Evolutionary conservation across 495 filamentous ascomycete species (phyloP).

Genomic region (Parathielavia appendiculata): DNA sequence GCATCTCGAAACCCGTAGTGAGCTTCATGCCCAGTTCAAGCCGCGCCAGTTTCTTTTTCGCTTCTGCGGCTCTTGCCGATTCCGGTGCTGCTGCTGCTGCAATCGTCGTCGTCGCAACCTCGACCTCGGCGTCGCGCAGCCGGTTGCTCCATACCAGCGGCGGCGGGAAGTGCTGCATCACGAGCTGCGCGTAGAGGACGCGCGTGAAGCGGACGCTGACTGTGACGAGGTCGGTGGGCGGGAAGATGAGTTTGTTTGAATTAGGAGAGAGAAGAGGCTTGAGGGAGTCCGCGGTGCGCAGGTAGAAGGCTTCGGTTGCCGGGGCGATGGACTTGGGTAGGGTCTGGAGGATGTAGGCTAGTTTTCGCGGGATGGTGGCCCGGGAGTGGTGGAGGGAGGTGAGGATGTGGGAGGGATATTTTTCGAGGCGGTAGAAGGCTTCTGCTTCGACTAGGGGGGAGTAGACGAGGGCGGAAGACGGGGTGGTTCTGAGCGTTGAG

Average conservation of each 20-base stretch:
- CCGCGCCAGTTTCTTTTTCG: slow-evolving; percentile 32
- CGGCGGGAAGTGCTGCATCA: slow-evolving; percentile 71
- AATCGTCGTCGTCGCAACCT: neutral
- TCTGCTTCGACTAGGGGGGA: slow-evolving; percentile 73
- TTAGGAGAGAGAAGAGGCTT: slow-evolving; percentile 49
- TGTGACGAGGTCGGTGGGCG: slow-evolving; percentile 71
- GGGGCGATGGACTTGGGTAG: slow-evolving; percentile 70
- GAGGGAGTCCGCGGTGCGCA: slow-evolving; percentile 76
- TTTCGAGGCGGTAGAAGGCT: slow-evolving; percentile 78
- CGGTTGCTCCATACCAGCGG: slow-evolving; percentile 52
- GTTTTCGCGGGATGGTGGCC: slow-evolving; percentile 69
- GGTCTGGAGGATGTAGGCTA: slow-evolving; percentile 74
- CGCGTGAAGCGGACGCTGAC: slow-evolving; percentile 77
- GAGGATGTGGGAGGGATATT: slow-evolving; percentile 70
- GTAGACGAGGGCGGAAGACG: slow-evolving; percentile 52
- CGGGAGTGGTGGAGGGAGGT: slow-evolving; percentile 66
- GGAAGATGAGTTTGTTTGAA: slow-evolving; percentile 47
- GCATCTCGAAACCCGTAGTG: slow-evolving; percentile 86
- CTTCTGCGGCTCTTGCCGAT: slow-evolving; percentile 19
- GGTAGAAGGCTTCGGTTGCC: slow-evolving; percentile 86
- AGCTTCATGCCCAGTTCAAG: slow-evolving; percentile 84
- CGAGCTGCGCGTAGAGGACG: slow-evolving; percentile 85
- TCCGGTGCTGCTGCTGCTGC: neutral
- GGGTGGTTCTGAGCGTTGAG: slow-evolving; percentile 48
- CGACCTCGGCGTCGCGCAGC: slow-evolving; percentile 23